Evolutionary conservation across 176 grass and related monocot species (phyloP).

Genomic region (Musa troglodytarum): DNA sequence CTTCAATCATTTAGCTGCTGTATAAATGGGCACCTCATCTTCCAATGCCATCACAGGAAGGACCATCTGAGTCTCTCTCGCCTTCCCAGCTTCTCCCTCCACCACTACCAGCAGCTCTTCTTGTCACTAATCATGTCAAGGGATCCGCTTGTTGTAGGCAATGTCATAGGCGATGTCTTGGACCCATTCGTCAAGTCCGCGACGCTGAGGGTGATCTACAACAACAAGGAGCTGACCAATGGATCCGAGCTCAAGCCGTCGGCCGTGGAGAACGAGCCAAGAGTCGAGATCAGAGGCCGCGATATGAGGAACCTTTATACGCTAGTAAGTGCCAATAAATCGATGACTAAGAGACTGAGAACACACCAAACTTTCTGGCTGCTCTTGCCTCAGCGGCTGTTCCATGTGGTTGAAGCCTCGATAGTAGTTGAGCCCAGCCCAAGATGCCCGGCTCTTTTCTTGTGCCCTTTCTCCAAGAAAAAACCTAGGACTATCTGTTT

Average conservation of each 20-base stretch:
- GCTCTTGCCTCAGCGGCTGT: too few relatives aligned
- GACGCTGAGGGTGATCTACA: slow-evolving; percentile 62
- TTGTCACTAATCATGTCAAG: slow-evolving; percentile 52
- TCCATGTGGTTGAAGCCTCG: too few relatives aligned
- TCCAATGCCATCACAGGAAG: slow-evolving; percentile 31
- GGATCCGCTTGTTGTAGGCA: slow-evolving; percentile 78
- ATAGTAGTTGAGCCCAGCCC: too few relatives aligned
- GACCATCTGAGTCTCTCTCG: slow-evolving; percentile 16
- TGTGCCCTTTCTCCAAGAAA: too few relatives aligned
- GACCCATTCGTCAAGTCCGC: slow-evolving; percentile 76
- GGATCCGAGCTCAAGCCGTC: slow-evolving; percentile 90
- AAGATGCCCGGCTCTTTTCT: too few relatives aligned
- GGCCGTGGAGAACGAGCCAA: slow-evolving; percentile 52
- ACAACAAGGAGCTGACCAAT: slow-evolving; percentile 70
- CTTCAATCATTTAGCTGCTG: slow-evolving; percentile 38
- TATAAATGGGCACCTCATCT: slow-evolving; percentile 48
- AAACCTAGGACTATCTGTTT: too few relatives aligned
- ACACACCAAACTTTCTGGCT: too few relatives aligned
- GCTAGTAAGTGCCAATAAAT: slow-evolving; percentile 49
- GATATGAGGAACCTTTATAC: slow-evolving; percentile 72
- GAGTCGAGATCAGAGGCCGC: slow-evolving; percentile 52
- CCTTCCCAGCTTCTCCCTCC: slow-evolving; percentile 9
- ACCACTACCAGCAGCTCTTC: slow-evolving; percentile 15
- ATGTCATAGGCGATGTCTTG: slow-evolving; percentile 85
- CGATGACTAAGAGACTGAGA: not conserved